A percentile compares a stretch with the other conserved stretches of the same genome.
Conservation (phyloP, 139 green algal species). For the Chlorella vulgaris region DNA sequence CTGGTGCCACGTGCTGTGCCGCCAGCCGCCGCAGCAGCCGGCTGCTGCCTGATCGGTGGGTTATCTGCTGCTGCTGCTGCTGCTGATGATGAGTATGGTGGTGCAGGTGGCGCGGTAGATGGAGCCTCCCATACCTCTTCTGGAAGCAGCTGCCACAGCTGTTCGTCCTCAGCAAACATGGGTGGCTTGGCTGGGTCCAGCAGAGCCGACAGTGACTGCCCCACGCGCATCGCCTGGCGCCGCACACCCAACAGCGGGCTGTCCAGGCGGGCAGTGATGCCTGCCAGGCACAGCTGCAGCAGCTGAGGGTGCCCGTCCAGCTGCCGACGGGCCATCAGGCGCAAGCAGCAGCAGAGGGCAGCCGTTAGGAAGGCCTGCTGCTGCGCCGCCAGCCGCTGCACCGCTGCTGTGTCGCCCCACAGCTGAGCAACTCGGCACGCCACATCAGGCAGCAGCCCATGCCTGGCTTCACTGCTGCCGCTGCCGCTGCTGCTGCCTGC, state of each 20-base stretch:
- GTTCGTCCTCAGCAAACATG: constrained; percentile 62
- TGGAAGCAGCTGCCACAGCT: constrained; percentile 35
- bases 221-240: constrained; percentile 69
- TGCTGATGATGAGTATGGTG: too few relatives aligned
- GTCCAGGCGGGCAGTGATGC: constrained; percentile 60
- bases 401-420: constrained; percentile 47
- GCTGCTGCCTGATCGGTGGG: too few relatives aligned
- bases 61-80: too few relatives aligned
- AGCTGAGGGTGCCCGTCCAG: constrained; percentile 43
- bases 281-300: constrained; percentile 49
- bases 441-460: constrained; percentile 23
- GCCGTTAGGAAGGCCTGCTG: constrained; percentile 65
- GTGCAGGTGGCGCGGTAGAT: too few relatives aligned
- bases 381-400: constrained; percentile 37
- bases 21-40: too few relatives aligned
- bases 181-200: constrained; percentile 53
- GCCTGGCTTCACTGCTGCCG: not conserved
- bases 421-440: constrained; percentile 33
- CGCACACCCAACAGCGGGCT: constrained; percentile 44
- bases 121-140: constrained; percentile 70
- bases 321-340: constrained; percentile 19
- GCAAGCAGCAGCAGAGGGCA: constrained; percentile 30
- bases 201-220: constrained; percentile 46
- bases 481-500: constrained; percentile 5
- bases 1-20: too few relatives aligned